Evolutionary conservation across 2,329 filamentous ascomycete species (phyloP).

Genomic region (Uncinocarpus reesii): DNA sequence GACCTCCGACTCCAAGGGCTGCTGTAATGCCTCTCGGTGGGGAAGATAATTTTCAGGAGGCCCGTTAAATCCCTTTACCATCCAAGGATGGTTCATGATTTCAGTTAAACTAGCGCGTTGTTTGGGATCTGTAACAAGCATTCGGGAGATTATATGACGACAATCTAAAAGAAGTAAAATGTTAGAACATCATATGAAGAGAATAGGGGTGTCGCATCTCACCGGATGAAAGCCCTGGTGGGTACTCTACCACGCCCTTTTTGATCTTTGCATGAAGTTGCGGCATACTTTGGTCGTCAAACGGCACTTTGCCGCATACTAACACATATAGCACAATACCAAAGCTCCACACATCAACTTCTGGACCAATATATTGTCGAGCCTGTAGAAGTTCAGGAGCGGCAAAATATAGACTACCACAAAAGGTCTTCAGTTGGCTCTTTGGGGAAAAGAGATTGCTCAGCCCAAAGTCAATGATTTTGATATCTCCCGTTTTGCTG

Average conservation of each 20-base stretch:
- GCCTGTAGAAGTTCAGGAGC: conserved; percentile 91
- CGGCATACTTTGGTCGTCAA: conserved; percentile 98
- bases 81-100: conserved; percentile 93
- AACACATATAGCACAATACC: conserved; percentile 95
- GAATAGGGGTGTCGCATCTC: conserved; percentile 30
- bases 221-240: conserved; percentile 84
- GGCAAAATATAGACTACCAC: conserved; percentile 93
- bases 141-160: conserved; percentile 79
- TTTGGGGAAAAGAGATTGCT: conserved; percentile 90
- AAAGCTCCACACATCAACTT: conserved; percentile 98
- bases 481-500: conserved; percentile 97
- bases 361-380: conserved; percentile 85
- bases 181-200: conserved; percentile 13
- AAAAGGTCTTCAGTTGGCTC: conserved; percentile 86
- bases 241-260: conserved; percentile 90
- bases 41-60: conserved; percentile 86
- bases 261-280: conserved; percentile 98
- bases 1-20: conserved; percentile 73
- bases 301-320: conserved; percentile 95
- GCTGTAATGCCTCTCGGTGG: conserved; percentile 66
- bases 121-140: conserved; percentile 89
- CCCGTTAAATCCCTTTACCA: conserved; percentile 78
- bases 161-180: conserved; percentile 55
- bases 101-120: conserved; percentile 78
- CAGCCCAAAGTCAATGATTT: conserved; percentile 96